These are phyloP conservation scores for Aspergillus nanangensis DNA, from an alignment of 495 filamentous ascomycete species.

Conservation along the genomic window DNA sequence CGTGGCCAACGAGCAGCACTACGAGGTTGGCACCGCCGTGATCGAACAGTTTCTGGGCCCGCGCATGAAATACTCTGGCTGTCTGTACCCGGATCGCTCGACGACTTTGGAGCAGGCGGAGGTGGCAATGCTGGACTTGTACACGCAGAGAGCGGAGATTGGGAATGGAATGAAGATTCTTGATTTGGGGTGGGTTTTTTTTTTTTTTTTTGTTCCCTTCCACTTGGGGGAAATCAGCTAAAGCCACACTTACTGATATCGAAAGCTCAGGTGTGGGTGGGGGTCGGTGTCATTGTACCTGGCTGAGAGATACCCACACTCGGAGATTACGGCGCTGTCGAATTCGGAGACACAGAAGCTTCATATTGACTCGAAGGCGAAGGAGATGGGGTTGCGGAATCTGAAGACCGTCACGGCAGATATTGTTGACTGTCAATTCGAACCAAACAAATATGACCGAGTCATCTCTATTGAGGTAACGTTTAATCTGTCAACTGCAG, in stretches of 20 bases:
- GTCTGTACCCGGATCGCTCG: not conserved
- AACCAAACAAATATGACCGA: not conserved
- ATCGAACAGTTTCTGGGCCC: not conserved
- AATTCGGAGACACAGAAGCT: not conserved
- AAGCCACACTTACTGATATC: not conserved
- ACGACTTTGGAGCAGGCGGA: not conserved
- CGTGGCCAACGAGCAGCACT: conserved; percentile 2
- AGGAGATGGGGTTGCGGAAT: not conserved
- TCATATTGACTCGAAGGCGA: not conserved
- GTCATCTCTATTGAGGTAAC: not conserved
- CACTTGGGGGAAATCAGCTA: not conserved
- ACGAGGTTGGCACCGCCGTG: not conserved
- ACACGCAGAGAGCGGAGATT: not conserved
- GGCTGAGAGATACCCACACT: not conserved
- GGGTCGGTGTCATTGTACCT: not conserved
- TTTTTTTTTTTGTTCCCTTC: not conserved
- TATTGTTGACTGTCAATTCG: not conserved
- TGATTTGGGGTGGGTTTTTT: conserved; percentile 1
- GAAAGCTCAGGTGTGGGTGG: not conserved
- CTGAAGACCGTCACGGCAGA: not conserved
- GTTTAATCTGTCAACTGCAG: not conserved
- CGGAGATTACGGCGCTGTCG: not conserved
- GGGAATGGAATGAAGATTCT: conserved; percentile 3
- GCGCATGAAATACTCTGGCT: not conserved
- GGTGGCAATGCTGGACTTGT: not conserved